Evolutionary conservation across 371 early-diverging fungal species (phyloP), one percentile per base, ranked within the genome.

Genomic region (Apophysomyces variabilis): DNA sequence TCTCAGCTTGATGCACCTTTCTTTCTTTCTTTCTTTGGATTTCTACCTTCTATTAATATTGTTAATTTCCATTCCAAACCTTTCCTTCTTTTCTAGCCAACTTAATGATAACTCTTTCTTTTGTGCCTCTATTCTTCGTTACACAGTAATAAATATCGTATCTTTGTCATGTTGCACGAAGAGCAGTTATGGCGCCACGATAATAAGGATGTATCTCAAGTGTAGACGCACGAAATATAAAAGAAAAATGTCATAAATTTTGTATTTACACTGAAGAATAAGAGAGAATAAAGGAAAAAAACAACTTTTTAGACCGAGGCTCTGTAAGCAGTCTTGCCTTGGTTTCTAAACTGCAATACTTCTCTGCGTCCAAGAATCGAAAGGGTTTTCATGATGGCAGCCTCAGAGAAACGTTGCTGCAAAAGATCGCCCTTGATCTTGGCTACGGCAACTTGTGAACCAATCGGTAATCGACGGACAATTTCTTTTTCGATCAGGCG

Each of bases 391-490:
- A 86, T 87, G 45, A 96, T 84, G 13, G 93, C 86, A 47, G 83
- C 84, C 5, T 88, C 78, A n/a, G 87, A 77, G 66, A 84, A 95
- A 41, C 92, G 90, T 77, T 89, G 67, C 18, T 69, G 69, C 37
- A 82, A 61, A 60, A 92, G 84, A 67, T 93, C 90, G 38, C 80
- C 83, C 73, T 88, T 90, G 64, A 97, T 82, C 36, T 83, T 85
- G 12, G 87, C 82, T 7, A 90, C 79, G 6, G 91, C 83, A n/a
- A 92, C 89, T 67, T 88, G 89, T 16, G 94, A 93, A 50, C 98
- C 97, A 60, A 96, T 84, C n/a, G 96, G 94, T 50, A 98, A 72
- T 32, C 97, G 92, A 38, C 87, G 83, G 41, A 91, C 87, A 66
- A 97, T 90, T 45, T 91, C 90, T n/a, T 87, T 85, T 76, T 96